phyloP scores from a whole-genome alignment of 805 yeast genomes.

The Zygotorulaspora danielsina region DNA sequence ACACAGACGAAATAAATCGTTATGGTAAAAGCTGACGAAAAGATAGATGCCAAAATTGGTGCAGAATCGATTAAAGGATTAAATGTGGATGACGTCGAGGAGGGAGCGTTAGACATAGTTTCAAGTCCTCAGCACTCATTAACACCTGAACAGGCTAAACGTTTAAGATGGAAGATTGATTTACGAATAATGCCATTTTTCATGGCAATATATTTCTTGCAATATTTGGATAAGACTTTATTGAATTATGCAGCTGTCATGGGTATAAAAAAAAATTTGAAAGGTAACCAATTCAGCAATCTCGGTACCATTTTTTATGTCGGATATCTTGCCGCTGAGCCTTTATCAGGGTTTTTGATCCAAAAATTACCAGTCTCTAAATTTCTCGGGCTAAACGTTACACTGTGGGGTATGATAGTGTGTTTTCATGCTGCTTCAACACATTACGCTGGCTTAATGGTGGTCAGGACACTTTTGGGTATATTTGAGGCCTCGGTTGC shows the following conservation, averaged over 20 bases:
- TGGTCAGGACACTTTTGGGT: constrained; percentile 39
- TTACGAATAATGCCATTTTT: constrained; percentile 11
- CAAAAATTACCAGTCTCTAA: constrained; percentile 52
- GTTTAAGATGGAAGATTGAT: constrained; percentile 9
- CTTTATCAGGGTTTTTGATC: constrained; percentile 32
- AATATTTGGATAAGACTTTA: constrained; percentile 8
- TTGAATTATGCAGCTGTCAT: constrained; percentile 9
- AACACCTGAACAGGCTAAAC: constrained; percentile 1
- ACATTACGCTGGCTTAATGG: constrained; percentile 40
- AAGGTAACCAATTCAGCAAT: constrained; percentile 8
- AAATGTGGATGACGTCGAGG: not conserved
- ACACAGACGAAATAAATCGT: not conserved
- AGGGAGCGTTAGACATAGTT: not conserved
- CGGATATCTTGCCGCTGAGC: constrained; percentile 40
- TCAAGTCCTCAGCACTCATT: not conserved
- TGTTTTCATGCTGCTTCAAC: constrained; percentile 31
- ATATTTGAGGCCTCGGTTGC: constrained; percentile 40
- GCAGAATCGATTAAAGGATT: not conserved
- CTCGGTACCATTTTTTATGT: constrained; percentile 9
- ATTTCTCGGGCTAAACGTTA: constrained; percentile 31
- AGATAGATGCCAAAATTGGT: not conserved
- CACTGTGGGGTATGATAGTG: constrained; percentile 6
- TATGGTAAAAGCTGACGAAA: not conserved
- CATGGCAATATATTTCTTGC: constrained; percentile 6
- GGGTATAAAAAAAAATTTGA: constrained; percentile 38